A percentile compares a stretch with the other conserved stretches of the same genome.
Conservation (phyloP, 345 rosid genomes). For the Citrus sinensis region DNA sequence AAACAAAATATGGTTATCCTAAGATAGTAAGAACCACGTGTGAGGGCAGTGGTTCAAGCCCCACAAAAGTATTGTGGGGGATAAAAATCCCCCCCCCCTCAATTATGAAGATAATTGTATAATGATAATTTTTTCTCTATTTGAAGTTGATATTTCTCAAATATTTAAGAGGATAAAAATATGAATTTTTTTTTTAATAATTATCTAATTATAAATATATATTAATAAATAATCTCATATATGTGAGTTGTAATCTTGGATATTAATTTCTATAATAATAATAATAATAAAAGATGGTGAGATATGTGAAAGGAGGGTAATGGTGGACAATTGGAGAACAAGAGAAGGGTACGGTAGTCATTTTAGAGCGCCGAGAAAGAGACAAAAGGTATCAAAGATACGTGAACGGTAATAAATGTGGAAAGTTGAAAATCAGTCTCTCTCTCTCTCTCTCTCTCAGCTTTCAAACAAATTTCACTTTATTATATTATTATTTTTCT, state of each 20-base stretch:
- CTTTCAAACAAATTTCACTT: background rate
- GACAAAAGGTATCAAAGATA: slow-evolving; percentile 23
- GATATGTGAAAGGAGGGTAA: background rate
- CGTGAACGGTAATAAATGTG: slow-evolving; percentile 53
- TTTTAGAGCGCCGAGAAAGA: background rate
- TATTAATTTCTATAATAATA: too few relatives aligned
- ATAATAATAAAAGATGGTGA: too few relatives aligned
- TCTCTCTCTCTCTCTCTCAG: slow-evolving; percentile 7
- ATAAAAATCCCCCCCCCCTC: too few relatives aligned
- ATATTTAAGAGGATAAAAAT: too few relatives aligned
- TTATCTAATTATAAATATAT: too few relatives aligned
- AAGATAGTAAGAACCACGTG: accelerated
- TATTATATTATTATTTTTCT: background rate
- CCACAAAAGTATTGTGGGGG: too few relatives aligned
- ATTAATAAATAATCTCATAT: too few relatives aligned
- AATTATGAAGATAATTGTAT: too few relatives aligned
- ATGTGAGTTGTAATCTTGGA: too few relatives aligned
- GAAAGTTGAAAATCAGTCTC: slow-evolving; percentile 45
- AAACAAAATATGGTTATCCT: too few relatives aligned
- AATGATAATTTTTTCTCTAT: accelerated
- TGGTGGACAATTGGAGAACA: background rate
- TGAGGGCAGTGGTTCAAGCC: accelerated
- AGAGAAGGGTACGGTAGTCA: slow-evolving; percentile 13
- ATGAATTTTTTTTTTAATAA: too few relatives aligned
- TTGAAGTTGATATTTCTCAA: accelerated